A percentile compares a stretch with the other conserved stretches of the same genome.
Conservation (phyloP, 805 yeast genomes). For the Kodamaea fukazawae region DNA sequence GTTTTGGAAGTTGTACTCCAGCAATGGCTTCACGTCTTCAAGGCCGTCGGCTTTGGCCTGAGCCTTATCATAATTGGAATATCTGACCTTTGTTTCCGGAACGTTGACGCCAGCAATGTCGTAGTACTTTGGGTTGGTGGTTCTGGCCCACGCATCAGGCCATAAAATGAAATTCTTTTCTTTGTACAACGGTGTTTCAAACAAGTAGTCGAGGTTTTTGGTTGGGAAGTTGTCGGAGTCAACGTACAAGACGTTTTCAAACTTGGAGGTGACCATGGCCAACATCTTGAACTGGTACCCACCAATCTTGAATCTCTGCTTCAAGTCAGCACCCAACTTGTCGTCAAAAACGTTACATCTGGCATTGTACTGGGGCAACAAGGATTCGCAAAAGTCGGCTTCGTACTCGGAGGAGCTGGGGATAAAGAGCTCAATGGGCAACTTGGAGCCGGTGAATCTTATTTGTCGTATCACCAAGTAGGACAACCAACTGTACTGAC, state of each 20-base stretch:
- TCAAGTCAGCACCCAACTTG: conserved; percentile 15
- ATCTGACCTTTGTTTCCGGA: conserved; percentile 31
- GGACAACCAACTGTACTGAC: conserved; percentile 49
- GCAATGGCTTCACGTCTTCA: conserved; percentile 12
- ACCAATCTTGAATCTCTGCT: conserved; percentile 26
- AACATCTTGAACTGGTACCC: conserved; percentile 54
- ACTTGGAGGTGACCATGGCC: conserved; percentile 61
- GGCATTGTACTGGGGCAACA: conserved; percentile 45
- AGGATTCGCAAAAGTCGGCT: conserved; percentile 40
- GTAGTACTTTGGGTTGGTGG: conserved; percentile 59
- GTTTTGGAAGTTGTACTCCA: conserved; percentile 21
- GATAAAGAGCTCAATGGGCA: conserved; percentile 52
- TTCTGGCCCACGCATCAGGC: conserved; percentile 74
- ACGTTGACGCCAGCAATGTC: conserved; percentile 48
- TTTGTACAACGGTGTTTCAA: conserved; percentile 44
- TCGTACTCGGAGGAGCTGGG: conserved; percentile 47
- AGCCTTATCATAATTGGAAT: conserved; percentile 33
- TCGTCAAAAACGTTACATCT: conserved; percentile 45
- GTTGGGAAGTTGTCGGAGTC: conserved; percentile 54
- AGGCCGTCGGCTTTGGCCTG: conserved; percentile 19
- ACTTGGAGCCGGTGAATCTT: conserved; percentile 40
- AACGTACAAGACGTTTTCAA: conserved; percentile 46
- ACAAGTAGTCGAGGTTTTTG: conserved; percentile 43
- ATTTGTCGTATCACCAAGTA: conserved; percentile 48
- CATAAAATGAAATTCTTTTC: conserved; percentile 51